Conservation (phyloP, 208 protist genomes). For the Trypanosoma theileri region DNA sequence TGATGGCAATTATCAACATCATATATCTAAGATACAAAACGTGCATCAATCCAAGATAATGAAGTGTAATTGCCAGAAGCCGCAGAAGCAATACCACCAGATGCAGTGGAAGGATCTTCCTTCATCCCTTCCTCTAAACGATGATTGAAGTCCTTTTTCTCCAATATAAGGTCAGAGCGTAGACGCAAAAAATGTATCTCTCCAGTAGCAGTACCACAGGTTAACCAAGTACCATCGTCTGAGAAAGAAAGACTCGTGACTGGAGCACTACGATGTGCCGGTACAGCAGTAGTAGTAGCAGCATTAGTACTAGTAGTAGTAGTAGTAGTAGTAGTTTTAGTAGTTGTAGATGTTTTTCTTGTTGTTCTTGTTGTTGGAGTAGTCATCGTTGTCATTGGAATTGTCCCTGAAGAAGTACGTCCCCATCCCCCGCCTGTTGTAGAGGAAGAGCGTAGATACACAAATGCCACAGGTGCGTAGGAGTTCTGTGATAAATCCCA, state of each 20-base stretch:
- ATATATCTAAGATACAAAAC: slow-evolving; percentile 10
- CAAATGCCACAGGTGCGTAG: slow-evolving; percentile 39
- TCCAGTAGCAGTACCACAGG: slow-evolving; percentile 43
- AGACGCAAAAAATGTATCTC: slow-evolving; percentile 57
- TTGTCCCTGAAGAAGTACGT: background rate
- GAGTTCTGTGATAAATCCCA: slow-evolving; percentile 56
- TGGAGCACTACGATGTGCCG: slow-evolving; percentile 12
- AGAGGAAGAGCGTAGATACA: slow-evolving; percentile 27
- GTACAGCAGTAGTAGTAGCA: background rate
- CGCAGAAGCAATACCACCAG: background rate
- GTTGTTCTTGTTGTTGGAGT: too few species aligned
- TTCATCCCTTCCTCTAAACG: background rate
- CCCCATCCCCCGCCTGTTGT: slow-evolving; percentile 19
- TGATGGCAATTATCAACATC: too few species aligned
- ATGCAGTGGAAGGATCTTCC: background rate
- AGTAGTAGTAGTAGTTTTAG: background rate
- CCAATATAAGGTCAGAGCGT: slow-evolving; percentile 16
- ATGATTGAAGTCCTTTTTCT: background rate
- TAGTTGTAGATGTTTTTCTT: too few species aligned
- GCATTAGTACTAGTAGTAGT: background rate
- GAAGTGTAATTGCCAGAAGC: background rate
- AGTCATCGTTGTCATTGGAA: background rate
- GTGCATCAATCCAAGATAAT: slow-evolving; percentile 25
- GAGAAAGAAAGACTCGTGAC: slow-evolving; percentile 65
- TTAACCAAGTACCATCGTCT: slow-evolving; percentile 50